Base-by-base conservation (phyloP, 768 basidiomycete species). In the Peribolospora baueri region DNA sequence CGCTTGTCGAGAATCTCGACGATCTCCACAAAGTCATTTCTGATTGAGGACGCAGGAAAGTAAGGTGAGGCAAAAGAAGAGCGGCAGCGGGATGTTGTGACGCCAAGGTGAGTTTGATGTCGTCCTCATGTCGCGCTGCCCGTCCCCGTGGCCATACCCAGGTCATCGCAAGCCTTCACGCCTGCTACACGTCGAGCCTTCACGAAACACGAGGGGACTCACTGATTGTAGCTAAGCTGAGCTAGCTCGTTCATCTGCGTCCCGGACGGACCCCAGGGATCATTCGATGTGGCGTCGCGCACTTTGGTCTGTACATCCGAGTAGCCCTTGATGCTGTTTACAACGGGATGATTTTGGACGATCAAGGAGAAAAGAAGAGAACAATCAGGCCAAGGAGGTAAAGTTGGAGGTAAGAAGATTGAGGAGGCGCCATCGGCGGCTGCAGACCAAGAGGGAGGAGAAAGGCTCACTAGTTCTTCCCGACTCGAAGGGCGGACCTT, bases 1-100 rank as follows among this genome's bases (percentile, higher is more conserved):
- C 93, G 79, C 70, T 98, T 97, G 70, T 97, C 93, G 51, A 98
- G 75, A 86, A 95, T 93, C 72, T 98, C 93, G 87, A 98, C 95
- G 64, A 98, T 85, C 70, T 98, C 93, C 9, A 97, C 87, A 67
- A 98, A 98, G 64, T 97, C 90, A 57, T 79, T 82, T 69, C 88
- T 78, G 61, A 5, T 76, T 55, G 13, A 50, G 48, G 40, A 42
- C 3, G 48, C 10, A 37, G 54, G 3, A 48, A 43, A 9, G 9
- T 2, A 46, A 25, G 25, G 25, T 25, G 25, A 25, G 25, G 25
- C 25, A 25, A 25, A 25, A 25, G 25, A 25, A 25, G 25, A 25
- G 25, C 25, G 25, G 25, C 25, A 25, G 25, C 25, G 25, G 25
- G 25, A 25, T 25, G 25, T 25, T 25, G 25, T 25, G 25, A 25